Base-by-base conservation (phyloP, 495 filamentous ascomycete species). In the Hypoxylon fuscum region DNA sequence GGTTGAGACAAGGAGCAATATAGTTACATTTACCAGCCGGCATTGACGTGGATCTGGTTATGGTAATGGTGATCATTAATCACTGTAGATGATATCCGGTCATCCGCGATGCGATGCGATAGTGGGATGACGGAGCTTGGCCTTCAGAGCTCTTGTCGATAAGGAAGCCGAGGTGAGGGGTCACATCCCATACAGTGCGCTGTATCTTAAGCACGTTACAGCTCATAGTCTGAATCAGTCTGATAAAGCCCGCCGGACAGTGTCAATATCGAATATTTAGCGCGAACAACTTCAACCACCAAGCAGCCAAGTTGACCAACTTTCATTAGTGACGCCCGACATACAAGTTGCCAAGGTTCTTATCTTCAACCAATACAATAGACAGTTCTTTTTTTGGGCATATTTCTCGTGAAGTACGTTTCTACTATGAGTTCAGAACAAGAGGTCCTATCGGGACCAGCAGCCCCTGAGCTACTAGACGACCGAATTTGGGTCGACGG, bases 401-500 rank as follows among this genome's bases (percentile, higher is more conserved):
- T 4, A 27, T 8, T 27, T 27, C 25, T 27, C 25, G 8, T n/a
- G n/a, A n/a, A n/a, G n/a, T n/a, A n/a, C n/a, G 10, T 4, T 5
- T 34, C n/a, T 34, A 62, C 8, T 40, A 72, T 72, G 69, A 58
- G 66, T 57, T 62, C 56, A 25, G 69, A 69, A 57, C 59, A 72
- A 55, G 50, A 59, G 48, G 63, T 65, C 49, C 48, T 67, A 18
- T 62, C 64, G 14, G 64, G 64, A 40, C 64, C 64, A 7, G 72
- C 78, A 27, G 78, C 78, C 38, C 75, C 73, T 12, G 77, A 79
- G 66, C 74, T 85, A 3, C 71, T 83, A 17, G 85, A 96, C 29
- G 85, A 88, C 55, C 86, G 91, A 29, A 90, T 98, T 62, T 99
- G 95, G 95, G 88, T 98, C 15, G 95, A 99, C 77, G 95, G 95